These are phyloP conservation scores for Colletotrichum godetiae DNA, from an alignment of 2,329 filamentous ascomycete species.

Conservation along the genomic window DNA sequence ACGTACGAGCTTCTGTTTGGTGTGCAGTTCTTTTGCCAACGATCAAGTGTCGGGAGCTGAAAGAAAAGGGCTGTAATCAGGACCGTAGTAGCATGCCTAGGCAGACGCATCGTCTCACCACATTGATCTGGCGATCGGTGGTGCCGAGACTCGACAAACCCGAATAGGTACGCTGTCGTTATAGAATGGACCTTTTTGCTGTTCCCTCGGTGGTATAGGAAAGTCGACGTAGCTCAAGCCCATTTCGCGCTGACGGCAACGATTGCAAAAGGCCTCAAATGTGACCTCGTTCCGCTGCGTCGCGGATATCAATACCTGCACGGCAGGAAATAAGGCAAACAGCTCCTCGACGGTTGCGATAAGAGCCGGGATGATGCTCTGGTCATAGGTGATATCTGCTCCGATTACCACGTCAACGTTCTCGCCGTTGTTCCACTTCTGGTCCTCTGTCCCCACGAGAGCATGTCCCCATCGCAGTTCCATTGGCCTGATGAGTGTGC, in stretches of 20 bases:
- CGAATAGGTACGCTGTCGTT: conserved; percentile 68
- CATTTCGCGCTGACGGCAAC: conserved; percentile 63
- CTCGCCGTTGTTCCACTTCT: conserved; percentile 59
- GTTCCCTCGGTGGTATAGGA: conserved; percentile 46
- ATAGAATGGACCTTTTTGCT: conserved; percentile 74
- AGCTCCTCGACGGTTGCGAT: conserved; percentile 73
- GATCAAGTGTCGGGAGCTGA: neutral
- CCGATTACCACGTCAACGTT: conserved; percentile 75
- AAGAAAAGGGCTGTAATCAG: neutral
- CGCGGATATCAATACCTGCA: conserved; percentile 74
- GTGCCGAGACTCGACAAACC: conserved; percentile 53
- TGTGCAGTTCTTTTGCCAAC: neutral
- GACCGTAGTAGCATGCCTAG: neutral
- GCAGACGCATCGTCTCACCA: conserved; percentile 13
- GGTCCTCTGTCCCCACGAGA: conserved; percentile 67
- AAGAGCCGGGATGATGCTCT: conserved; percentile 69
- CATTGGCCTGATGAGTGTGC: conserved; percentile 56
- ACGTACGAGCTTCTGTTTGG: neutral
- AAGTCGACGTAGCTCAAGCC: conserved; percentile 56
- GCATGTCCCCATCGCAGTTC: conserved; percentile 74
- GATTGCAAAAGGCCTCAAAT: conserved; percentile 71
- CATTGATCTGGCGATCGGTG: conserved; percentile 6
- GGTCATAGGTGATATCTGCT: conserved; percentile 84
- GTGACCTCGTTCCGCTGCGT: conserved; percentile 78
- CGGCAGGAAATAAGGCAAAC: conserved; percentile 64